These are phyloP conservation scores for Diphasiastrum complanatum DNA, from an alignment of 83 land plant species.

Conservation along the genomic window DNA sequence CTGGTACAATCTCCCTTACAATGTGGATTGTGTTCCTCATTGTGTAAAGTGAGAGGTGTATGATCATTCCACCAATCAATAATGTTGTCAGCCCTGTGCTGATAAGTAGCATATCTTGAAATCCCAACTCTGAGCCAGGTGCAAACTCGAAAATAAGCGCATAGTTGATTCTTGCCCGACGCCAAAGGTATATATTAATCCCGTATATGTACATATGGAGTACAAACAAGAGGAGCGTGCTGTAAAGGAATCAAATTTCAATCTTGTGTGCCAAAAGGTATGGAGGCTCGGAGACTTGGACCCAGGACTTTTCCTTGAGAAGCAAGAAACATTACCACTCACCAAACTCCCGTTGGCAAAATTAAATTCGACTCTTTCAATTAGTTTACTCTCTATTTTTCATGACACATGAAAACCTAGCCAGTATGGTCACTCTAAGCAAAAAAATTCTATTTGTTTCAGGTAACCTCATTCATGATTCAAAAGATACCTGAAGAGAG, in stretches of 20 bases:
- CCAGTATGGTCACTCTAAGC: no score
- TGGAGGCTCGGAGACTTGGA: background rate
- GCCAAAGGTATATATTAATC: conserved; percentile 46
- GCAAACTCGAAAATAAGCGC: conserved; percentile 51
- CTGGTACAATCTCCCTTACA: background rate
- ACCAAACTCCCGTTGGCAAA: background rate
- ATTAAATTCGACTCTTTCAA: no score
- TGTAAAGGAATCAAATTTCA: conserved; percentile 24
- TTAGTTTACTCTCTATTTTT: no score
- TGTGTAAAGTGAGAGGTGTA: background rate
- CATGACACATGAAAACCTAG: no score
- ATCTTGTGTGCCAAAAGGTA: no score
- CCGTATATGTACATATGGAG: conserved; percentile 49
- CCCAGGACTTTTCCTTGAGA: background rate
- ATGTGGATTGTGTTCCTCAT: background rate
- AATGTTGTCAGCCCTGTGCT: conserved; percentile 28
- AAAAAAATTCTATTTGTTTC: no score
- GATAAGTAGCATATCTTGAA: conserved; percentile 37
- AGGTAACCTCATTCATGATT: no score
- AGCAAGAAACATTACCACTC: background rate
- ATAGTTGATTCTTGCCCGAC: conserved; percentile 37
- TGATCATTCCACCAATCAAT: conserved; percentile 16
- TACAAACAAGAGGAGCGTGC: conserved; percentile 36
- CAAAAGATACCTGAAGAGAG: conserved; percentile 41
- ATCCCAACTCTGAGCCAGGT: conserved; percentile 42